phyloP scores from a whole-genome alignment of 2,329 filamentous ascomycete species.

The Colletotrichum aenigma region DNA sequence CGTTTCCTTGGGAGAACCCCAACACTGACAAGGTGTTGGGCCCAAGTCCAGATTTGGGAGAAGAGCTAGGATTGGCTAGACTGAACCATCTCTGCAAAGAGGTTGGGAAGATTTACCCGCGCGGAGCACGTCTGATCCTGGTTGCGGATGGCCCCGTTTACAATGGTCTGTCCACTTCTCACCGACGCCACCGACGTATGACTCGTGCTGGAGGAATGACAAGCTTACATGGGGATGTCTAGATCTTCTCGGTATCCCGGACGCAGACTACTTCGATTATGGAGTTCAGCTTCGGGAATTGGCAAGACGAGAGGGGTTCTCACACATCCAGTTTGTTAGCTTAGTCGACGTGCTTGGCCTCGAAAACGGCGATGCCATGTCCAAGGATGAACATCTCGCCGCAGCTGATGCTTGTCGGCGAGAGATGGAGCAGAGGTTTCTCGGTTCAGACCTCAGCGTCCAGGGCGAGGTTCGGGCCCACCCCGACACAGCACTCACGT shows the following conservation, averaged over 20 bases:
- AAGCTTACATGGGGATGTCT: background rate
- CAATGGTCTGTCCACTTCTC: background rate
- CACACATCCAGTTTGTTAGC: background rate
- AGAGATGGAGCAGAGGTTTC: background rate
- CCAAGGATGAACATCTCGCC: background rate
- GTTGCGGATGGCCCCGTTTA: background rate
- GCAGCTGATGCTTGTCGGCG: background rate
- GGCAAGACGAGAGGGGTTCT: background rate
- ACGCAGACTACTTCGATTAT: background rate
- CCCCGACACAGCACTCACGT: background rate
- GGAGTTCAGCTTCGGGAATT: background rate
- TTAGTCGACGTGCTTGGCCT: background rate
- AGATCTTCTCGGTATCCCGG: conserved; percentile 7
- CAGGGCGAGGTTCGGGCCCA: background rate
- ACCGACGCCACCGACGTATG: background rate
- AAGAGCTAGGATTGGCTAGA: background rate
- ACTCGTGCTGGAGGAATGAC: background rate
- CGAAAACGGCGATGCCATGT: background rate
- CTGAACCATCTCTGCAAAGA: background rate
- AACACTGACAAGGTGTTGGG: background rate
- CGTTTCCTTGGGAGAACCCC: background rate
- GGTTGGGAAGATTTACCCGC: background rate
- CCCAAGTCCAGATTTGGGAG: background rate
- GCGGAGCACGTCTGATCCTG: background rate
- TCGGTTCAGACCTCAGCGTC: background rate